Base-by-base conservation (phyloP, 306 rosid species). In the Carpinus viminea region DNA sequence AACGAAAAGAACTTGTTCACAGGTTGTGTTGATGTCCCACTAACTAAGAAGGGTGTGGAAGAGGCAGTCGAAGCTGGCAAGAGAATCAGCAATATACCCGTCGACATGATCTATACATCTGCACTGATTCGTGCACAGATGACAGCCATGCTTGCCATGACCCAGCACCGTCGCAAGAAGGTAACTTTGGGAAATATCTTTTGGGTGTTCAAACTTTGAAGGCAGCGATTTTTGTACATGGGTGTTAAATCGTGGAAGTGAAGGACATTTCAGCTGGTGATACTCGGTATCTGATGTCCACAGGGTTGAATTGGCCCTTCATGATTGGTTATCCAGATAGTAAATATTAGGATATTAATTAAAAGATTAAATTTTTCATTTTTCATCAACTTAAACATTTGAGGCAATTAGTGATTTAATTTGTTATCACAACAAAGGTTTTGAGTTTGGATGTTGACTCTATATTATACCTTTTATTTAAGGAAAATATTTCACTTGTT, bases 141-240 rank as follows among this genome's bases (percentile, higher is more conserved):
- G 99, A 96, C 99, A 71, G 99, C 99, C 55, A 96, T 96, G 99
- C 99, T 93, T 78, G 98, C 98, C 70, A 96, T 96, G 99, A 93
- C 98, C 68, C 98, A 96, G 83, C 98, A 96, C 74, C 97, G 98
- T 26, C 93, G 97, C 31, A 87, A 18, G 79, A 96, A 96, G 98
- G 99, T 96, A 87, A 79, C 24, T 34, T 5, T 38, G 77, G 11
- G 31, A 12, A 61, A 59, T 12, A 31, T 70, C 12, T n/a, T 46
- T 64, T 66, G 17, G 51, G 51, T 76, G 61, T 72, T 21, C 48
- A 66, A 41, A 66, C 51, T 36, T 66, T 1, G 26, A 72, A 61
- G 48, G 43, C 46, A 70, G 3, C 65, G 20, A 31, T 61, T 68
- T 73, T 5, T n/a, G 9, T 20, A 2, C 1, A 2, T 21, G 45